Base-by-base conservation (phyloP, 2,329 filamentous ascomycete genomes). In the Lachnellula cervina region DNA sequence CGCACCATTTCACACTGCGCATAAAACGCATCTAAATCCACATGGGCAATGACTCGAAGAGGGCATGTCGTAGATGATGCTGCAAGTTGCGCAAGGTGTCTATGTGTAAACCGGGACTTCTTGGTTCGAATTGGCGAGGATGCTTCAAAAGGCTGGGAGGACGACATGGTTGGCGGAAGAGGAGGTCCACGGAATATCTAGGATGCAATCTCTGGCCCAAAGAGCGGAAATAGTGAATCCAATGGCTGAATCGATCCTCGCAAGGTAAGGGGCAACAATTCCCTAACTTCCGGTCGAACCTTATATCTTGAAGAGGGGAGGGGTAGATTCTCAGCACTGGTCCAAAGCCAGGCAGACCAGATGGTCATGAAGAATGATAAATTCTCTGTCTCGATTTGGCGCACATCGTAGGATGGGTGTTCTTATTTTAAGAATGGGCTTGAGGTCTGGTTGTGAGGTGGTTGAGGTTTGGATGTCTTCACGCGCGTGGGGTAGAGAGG, bases 11-110 rank as follows among this genome's bases (percentile, higher is more conserved):
- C 94, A 69, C 91, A 97, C 76, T 99, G 94, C 3, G 89, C 88
- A 71, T 99, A 99, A 73, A 99, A 99, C 40, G 93, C 93, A 80
- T 99, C 94, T 57, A 99, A 84, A 68, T 99, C 94, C 60, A 97
- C 84, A 71, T 97, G 92, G 6, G 90, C 90, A 64, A 97, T 84
- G 28, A 95, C 88, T 46, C 94, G 86, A 37, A 99, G 78, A 1
- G 93, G 93, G 50, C 84, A 90, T 8, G 84, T 83, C 0, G 86
- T 78, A 35, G 83, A 84, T 62, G 81, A 90, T 9, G 84, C 80
- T 6, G 86, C 82, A 55, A 97, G 81, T 61, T 92, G 86, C 35
- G 83, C 79, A 16, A 97, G 80, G 52, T 97, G 86, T 58, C 88
- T 89, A 70, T 89, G 90, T 2, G 90, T 97, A 73, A 94, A 97